phyloP scores from a whole-genome alignment of 768 basidiomycete genomes.

The Mycena filopes region DNA sequence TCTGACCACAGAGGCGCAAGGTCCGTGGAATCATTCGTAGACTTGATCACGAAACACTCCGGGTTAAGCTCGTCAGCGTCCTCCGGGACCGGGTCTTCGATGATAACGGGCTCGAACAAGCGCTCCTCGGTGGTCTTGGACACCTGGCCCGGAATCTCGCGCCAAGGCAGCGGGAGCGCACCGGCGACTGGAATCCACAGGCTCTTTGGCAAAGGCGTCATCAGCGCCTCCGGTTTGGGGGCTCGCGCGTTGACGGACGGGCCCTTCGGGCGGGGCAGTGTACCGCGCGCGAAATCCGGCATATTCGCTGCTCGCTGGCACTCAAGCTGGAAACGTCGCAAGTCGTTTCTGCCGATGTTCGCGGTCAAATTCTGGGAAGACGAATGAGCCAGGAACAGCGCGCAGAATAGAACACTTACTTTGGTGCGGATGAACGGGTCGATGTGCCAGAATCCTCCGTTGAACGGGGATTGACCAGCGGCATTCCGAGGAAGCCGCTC shows the following conservation, averaged over 20 bases:
- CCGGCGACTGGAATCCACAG: background rate
- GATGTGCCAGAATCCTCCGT: conserved; percentile 39
- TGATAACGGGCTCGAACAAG: too few species aligned
- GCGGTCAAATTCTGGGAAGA: conserved; percentile 32
- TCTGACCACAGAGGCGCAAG: too few species aligned
- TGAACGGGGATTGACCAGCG: background rate
- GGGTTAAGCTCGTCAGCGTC: too few species aligned
- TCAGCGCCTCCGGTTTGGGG: background rate
- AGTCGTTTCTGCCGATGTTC: background rate
- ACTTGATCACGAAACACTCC: too few species aligned
- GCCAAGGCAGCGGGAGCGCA: background rate
- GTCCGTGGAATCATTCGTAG: too few species aligned
- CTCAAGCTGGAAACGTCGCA: conserved; percentile 11
- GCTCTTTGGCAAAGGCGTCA: background rate
- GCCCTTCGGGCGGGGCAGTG: background rate
- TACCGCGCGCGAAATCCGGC: conserved; percentile 8
- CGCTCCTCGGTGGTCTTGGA: too few species aligned
- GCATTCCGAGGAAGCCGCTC: background rate
- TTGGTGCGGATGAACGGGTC: conserved; percentile 55
- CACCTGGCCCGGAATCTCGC: background rate
- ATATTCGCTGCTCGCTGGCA: conserved; percentile 7
- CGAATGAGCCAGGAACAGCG: background rate
- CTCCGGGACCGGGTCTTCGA: too few species aligned
- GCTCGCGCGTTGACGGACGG: background rate
- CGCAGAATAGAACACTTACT: conserved; percentile 35